phyloP scores from a whole-genome alignment of 768 basidiomycete genomes.

The Galerina marginata region DNA sequence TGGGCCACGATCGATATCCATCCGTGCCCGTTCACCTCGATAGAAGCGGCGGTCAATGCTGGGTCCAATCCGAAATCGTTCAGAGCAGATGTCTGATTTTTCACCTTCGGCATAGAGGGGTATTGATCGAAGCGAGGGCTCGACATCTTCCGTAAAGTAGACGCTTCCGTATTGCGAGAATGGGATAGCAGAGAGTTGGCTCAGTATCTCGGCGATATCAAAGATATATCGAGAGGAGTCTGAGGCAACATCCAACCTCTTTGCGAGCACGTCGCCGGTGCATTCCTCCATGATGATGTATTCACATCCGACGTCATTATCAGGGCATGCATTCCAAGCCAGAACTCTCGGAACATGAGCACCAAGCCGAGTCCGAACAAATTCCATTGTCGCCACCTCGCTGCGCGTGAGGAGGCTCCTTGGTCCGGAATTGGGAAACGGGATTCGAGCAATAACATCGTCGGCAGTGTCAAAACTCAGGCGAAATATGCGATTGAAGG shows the following conservation, averaged over 20 bases:
- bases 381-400: constrained; percentile 36
- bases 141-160: constrained; percentile 14
- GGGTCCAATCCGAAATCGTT: constrained; percentile 15
- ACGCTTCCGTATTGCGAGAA: constrained; percentile 16
- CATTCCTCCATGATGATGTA: constrained; percentile 31
- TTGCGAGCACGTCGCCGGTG: background rate
- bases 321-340: background rate
- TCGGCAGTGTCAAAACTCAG: constrained; percentile 27
- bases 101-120: constrained; percentile 8
- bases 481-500: constrained; percentile 29
- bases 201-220: background rate
- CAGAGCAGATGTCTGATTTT: background rate
- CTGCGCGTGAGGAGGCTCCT: constrained; percentile 26
- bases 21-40: constrained; percentile 2
- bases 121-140: background rate
- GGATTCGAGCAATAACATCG: constrained; percentile 31
- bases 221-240: no score
- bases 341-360: constrained; percentile 6
- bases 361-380: background rate
- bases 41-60: constrained; percentile 13
- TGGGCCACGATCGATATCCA: constrained; percentile 14
- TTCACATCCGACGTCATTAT: constrained; percentile 24
- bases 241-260: background rate
- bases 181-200: background rate
- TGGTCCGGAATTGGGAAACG: constrained; percentile 28